Base-by-base conservation (phyloP, 257 asterid species). In the Penstemon eatonii region DNA sequence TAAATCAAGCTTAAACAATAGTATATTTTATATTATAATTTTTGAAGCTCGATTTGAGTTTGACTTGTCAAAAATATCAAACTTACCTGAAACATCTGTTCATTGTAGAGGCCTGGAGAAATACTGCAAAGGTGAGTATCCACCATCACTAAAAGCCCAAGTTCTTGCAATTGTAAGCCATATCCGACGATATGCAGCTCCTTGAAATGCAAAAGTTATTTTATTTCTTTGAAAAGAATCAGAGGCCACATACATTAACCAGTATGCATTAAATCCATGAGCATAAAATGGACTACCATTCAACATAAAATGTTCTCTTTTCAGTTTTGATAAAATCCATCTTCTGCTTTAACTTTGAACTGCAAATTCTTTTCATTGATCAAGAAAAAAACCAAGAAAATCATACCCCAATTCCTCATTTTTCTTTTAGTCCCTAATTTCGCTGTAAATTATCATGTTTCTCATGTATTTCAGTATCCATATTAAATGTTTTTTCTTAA, bases 61-160 rank as follows among this genome's bases (percentile, higher is more conserved):
- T 25, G 33, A 25, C 33, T 25, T 25, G 33, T 2, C 33, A 25
- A 25, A 25, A 25, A 25, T 25, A 25, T 2, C 33, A 25, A 8
- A 25, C 39, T 52, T 7, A 82, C 96, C 89, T 78, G 80, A 75
- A 87, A 89, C 90, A 86, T 81, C 1, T 41, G 59, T 54, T 86
- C 82, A 72, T 82, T 75, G 57, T 87, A 87, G 5, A 74, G 60
- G 64, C 91, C 91, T 10, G 95, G 95, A 56, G 88, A 81, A 36
- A 36, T 56, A 53, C 54, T 90, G 96, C 39, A 87, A 69, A 66
- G 90, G 78, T 8, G 76, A 68, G 66, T 43, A n/a, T 13, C 89
- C 95, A 6, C 81, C 86, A 61, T 89, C 96, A 3, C 80, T 76
- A 60, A 89, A 89, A 63, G 91, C 96, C 96, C 94, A 86, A 13